These are phyloP conservation scores for Syzygium grande DNA, from an alignment of 345 rosid genomes.

Conservation along the genomic window DNA sequence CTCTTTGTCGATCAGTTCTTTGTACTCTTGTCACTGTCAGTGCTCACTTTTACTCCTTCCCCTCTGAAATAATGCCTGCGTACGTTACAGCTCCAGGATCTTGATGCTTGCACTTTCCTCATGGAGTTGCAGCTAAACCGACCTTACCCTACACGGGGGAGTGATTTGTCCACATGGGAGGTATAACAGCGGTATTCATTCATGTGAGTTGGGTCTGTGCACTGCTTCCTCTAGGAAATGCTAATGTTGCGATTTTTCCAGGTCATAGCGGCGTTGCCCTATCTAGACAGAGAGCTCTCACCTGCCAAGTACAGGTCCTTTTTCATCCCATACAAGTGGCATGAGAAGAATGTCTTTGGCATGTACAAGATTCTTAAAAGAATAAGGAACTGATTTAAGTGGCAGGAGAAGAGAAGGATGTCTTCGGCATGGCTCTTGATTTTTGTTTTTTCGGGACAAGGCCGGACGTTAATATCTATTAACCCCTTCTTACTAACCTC, in stretches of 20 bases:
- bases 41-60: background rate
- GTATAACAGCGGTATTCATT: conserved; percentile 11
- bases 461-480: background rate
- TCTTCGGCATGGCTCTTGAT: background rate
- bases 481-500: background rate
- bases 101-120: conserved; percentile 67
- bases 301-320: conserved; percentile 78
- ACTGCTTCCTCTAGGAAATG: background rate
- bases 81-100: conserved; percentile 50
- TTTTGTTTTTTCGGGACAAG: background rate
- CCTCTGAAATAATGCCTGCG: background rate
- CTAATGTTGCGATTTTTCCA: conserved; percentile 10
- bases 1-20: background rate
- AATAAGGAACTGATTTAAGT: background rate
- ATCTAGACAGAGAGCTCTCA: conserved; percentile 86
- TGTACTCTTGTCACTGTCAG: background rate
- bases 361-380: conserved; percentile 63
- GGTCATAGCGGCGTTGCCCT: conserved; percentile 75
- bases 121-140: conserved; percentile 85
- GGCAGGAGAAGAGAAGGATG: background rate
- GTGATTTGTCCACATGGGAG: conserved; percentile 89
- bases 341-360: conserved; percentile 80
- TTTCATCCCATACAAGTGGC: conserved; percentile 87
- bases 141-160: conserved; percentile 65
- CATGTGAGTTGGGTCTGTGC: background rate